These are phyloP conservation scores for Beta macrorhiza DNA, from an alignment of 179 eudicot genomes.

Conservation along the genomic window DNA sequence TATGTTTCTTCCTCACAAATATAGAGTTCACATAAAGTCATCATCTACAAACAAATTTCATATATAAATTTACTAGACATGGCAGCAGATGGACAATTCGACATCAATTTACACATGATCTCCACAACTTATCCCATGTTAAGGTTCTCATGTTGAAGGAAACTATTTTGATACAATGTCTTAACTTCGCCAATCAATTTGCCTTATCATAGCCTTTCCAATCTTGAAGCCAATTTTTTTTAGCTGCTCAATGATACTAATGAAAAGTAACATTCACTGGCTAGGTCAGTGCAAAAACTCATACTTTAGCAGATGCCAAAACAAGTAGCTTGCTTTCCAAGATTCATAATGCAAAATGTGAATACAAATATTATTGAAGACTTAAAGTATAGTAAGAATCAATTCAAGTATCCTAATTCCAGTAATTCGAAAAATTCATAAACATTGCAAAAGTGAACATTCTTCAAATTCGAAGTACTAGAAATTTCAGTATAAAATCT, in stretches of 20 bases:
- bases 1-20: background rate
- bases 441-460: too few relatives aligned
- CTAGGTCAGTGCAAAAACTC: background rate
- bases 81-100: background rate
- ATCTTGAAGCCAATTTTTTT: background rate
- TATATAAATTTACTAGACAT: background rate
- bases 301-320: background rate
- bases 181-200: too few relatives aligned
- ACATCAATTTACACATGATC: background rate
- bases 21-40: background rate
- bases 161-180: too few relatives aligned
- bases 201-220: background rate
- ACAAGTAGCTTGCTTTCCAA: background rate
- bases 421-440: too few relatives aligned
- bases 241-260: background rate
- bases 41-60: background rate
- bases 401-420: too few relatives aligned
- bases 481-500: too few relatives aligned
- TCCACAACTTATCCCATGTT: background rate
- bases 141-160: background rate
- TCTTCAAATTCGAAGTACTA: too few relatives aligned
- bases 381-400: too few relatives aligned
- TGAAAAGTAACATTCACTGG: background rate
- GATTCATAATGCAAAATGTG: background rate
- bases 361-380: constrained; percentile 10